Base-by-base conservation (phyloP, 805 yeast genomes). In the Metschnikowia reukaufii region DNA sequence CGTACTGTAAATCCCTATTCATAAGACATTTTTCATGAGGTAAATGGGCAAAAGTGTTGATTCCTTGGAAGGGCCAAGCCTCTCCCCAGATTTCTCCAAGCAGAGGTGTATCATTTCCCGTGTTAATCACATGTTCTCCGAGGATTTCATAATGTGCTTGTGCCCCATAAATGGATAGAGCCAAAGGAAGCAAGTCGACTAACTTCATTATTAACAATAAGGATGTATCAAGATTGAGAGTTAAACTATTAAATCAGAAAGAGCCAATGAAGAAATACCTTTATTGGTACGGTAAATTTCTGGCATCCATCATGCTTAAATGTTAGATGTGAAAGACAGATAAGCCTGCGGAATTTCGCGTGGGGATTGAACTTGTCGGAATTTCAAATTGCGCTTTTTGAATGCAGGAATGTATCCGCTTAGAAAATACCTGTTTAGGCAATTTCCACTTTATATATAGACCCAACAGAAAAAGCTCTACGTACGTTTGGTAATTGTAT, bases 1-100 rank as follows among this genome's bases (percentile, higher is more conserved):
- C 96, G 55, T 74, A 88, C 1, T 68, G 57, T 6, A 62, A 50
- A 4, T 74, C 70, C 36, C 77, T 63, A 34, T 79, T 64, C 2
- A 76, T 39, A 17, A 87, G 71, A 60, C 96, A 88, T 48, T 72
- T 73, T 33, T 77, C 70, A 47, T 78, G 74, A 19, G 81, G 81
- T 42, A 88, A 66, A 51, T 88, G 94, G 2, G 94, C 95, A 73
- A 86, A 88, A 0, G 88, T 78, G 58, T 78, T 77, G 37, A 82
- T 73, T 0, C 88, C 88, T 48, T 76, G 76, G 55, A 82, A 83
- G 6, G 86, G 86, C 91, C 91, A 85, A 35, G 77, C 81, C 37
- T 74, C 74, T 4, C 86, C 91, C 94, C 94, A 86, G 49, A 79
- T 67, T 9, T 81, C 78, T 27, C 78, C 70, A n/a, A 85, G 65